These are phyloP conservation scores for Eucalyptus erythrocorys DNA, from an alignment of 345 rosid genomes.

Conservation along the genomic window DNA sequence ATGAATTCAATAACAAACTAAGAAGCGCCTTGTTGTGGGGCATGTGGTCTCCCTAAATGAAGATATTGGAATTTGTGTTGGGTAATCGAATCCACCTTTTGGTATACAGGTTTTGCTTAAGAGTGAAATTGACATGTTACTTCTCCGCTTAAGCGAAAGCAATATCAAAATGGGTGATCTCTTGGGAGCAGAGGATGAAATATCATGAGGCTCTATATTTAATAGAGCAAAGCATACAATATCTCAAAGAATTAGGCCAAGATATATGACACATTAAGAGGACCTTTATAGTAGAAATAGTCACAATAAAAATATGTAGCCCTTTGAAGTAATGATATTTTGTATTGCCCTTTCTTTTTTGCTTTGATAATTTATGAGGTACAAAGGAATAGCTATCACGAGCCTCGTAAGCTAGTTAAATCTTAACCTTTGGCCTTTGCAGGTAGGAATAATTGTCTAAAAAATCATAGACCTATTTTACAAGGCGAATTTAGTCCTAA, in stretches of 20 bases:
- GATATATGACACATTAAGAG: not conserved
- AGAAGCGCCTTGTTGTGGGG: not conserved
- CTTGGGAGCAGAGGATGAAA: not conserved
- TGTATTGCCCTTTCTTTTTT: not conserved
- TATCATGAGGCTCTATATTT: not conserved
- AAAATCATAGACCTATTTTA: no score
- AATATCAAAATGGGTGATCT: not conserved
- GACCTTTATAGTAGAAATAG: not conserved
- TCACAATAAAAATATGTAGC: not conserved
- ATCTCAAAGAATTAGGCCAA: not conserved
- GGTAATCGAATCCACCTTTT: not conserved
- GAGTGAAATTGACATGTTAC: not conserved
- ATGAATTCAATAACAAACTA: not conserved
- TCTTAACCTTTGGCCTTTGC: not conserved
- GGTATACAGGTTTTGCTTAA: not conserved
- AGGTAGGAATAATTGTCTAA: rapidly evolving
- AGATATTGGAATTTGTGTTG: not conserved
- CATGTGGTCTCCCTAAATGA: not conserved
- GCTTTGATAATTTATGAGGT: no score
- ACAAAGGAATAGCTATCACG: not conserved
- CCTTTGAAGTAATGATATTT: not conserved
- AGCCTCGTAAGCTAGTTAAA: not conserved
- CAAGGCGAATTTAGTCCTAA: no score
- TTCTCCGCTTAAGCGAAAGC: not conserved
- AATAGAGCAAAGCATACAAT: not conserved